Percentiles rank a stretch among this genome's conserved stretches.
Evolutionary conservation across 768 basidiomycete genomes (phyloP).

Genomic region (Asterophora parasitica): DNA sequence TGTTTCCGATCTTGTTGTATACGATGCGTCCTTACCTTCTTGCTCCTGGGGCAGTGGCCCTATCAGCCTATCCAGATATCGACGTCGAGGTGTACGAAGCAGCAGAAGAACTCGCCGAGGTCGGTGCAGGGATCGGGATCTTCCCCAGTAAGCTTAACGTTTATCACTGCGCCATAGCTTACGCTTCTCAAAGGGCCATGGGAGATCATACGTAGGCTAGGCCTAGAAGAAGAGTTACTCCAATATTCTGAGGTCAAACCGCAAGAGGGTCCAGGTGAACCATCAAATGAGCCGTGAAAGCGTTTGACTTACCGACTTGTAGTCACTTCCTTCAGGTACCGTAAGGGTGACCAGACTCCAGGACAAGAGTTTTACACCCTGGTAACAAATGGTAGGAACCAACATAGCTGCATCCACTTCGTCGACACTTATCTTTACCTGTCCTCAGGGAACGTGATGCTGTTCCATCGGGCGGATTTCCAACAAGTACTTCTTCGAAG

Average conservation of each 20-base stretch:
- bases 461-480: constrained; percentile 66
- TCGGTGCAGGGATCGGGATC: constrained; percentile 61
- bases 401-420: background rate
- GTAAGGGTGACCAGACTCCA: constrained; percentile 56
- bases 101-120: constrained; percentile 42
- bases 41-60: constrained; percentile 25
- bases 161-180: background rate
- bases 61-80: constrained; percentile 47
- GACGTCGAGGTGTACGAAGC: constrained; percentile 55
- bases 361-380: constrained; percentile 53
- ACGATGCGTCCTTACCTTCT: constrained; percentile 9
- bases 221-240: constrained; percentile 42
- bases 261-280: constrained; percentile 40
- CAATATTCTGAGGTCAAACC: constrained; percentile 32
- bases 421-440: constrained; percentile 10
- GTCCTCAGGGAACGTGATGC: constrained; percentile 41
- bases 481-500: constrained; percentile 51
- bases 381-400: constrained; percentile 47
- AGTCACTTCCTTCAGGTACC: constrained; percentile 52
- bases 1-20: background rate
- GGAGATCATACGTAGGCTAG: constrained; percentile 42
- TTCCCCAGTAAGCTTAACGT: constrained; percentile 35
- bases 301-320: constrained; percentile 3
- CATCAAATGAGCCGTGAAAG: too few species aligned
- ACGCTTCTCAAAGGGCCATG: constrained; percentile 34